A percentile compares a stretch with the other conserved stretches of the same genome.
phyloP scores from a whole-genome alignment of 2,329 filamentous ascomycete species.

The Fusarium fujikuroi region DNA sequence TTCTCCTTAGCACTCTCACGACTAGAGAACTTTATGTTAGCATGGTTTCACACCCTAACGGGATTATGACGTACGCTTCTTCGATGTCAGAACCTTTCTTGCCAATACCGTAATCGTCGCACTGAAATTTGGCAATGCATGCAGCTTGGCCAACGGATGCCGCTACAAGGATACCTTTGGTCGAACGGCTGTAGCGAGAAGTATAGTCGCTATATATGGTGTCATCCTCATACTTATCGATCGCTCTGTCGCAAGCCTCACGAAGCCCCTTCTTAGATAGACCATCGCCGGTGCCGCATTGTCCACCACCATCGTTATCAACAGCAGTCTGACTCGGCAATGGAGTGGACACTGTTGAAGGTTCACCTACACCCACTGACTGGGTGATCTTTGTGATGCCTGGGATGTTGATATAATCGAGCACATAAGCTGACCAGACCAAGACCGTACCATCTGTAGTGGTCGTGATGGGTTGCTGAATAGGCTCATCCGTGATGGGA shows the following conservation, averaged over 20 bases:
- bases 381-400: not conserved
- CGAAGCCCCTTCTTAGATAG: conserved; percentile 6
- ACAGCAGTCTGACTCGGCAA: conserved; percentile 1
- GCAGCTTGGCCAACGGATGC: not conserved
- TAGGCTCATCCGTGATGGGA: not conserved
- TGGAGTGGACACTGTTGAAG: conserved; percentile 5
- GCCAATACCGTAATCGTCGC: conserved; percentile 22
- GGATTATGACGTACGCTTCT: not conserved
- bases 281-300: conserved; percentile 8
- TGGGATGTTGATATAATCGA: not conserved
- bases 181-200: conserved; percentile 4
- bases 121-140: conserved; percentile 19
- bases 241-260: conserved; percentile 10
- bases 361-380: not conserved
- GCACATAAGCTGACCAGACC: not conserved
- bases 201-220: not conserved
- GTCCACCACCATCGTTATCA: conserved; percentile 7
- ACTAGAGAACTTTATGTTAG: not conserved
- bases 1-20: not conserved
- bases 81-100: conserved; percentile 9
- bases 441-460: conserved; percentile 9
- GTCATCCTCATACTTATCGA: not conserved
- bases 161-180: not conserved
- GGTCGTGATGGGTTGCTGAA: not conserved
- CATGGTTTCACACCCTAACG: accelerated